A percentile compares a stretch with the other conserved stretches of the same genome.
phyloP scores from a whole-genome alignment of 73 alveolate genomes.

The Paramecium caudatum region DNA sequence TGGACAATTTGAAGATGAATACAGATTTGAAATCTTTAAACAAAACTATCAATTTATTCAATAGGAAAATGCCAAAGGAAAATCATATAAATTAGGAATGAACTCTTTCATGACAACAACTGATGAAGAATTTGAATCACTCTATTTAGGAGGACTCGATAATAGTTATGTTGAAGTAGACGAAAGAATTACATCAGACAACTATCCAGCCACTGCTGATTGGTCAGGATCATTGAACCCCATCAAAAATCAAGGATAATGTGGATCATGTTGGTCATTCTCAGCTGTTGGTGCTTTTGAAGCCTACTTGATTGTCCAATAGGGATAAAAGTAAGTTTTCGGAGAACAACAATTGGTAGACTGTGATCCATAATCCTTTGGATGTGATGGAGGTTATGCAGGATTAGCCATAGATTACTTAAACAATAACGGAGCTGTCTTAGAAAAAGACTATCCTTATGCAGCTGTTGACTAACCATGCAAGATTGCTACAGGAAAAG shows the following conservation, averaged over 20 bases:
- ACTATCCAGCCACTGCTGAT: constrained; percentile 40
- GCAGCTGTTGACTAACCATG: constrained; percentile 72
- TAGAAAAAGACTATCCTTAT: constrained; percentile 80
- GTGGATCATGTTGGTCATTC: constrained; percentile 81
- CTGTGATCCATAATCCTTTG: constrained; percentile 67
- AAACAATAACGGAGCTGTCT: constrained; percentile 69
- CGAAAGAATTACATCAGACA: background rate
- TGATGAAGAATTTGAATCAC: constrained; percentile 62
- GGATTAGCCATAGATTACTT: constrained; percentile 78
- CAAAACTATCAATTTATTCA: background rate
- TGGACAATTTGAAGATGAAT: constrained; percentile 36
- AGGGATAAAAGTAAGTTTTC: background rate
- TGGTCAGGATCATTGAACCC: constrained; percentile 71
- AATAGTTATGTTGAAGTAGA: constrained; percentile 22
- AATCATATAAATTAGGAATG: constrained; percentile 70
- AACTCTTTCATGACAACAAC: constrained; percentile 79
- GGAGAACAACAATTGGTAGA: constrained; percentile 71
- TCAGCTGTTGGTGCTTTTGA: constrained; percentile 84
- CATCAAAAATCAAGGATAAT: constrained; percentile 78
- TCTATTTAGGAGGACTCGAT: constrained; percentile 37
- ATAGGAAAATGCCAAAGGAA: background rate
- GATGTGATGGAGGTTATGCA: constrained; percentile 87
- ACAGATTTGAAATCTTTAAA: constrained; percentile 37
- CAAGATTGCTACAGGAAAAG: constrained; percentile 29
- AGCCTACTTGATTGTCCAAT: constrained; percentile 50